Conservation (phyloP, 129 eudicot species). For the Solidago caesia region DNA sequence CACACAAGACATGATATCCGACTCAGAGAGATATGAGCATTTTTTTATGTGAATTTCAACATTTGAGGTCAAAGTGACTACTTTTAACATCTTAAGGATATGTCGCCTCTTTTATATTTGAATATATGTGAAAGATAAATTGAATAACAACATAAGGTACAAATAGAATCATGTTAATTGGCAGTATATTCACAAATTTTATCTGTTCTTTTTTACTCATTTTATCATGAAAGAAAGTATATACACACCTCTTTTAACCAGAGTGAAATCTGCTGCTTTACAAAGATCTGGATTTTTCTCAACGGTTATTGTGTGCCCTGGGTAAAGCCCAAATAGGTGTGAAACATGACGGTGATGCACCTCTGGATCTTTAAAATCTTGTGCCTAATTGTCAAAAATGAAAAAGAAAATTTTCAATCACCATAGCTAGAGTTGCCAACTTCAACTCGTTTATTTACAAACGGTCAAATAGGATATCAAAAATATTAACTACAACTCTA, state of each 20-base stretch:
- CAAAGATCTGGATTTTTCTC: conserved; percentile 78
- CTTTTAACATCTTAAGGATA: background rate
- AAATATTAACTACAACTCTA: background rate
- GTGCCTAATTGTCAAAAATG: conserved; percentile 42
- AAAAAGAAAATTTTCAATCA: background rate
- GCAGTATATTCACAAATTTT: background rate
- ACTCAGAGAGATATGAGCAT: background rate
- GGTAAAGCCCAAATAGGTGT: conserved; percentile 75
- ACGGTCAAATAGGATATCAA: background rate
- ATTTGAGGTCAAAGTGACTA: conserved; percentile 7
- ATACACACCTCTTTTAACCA: conserved; percentile 60
- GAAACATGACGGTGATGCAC: conserved; percentile 87
- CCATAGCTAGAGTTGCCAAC: background rate
- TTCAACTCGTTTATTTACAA: background rate
- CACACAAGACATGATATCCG: conserved; percentile 9
- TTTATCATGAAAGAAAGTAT: background rate
- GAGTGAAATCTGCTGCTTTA: conserved; percentile 67
- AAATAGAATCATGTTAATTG: conserved; percentile 14
- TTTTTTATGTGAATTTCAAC: conserved; percentile 2
- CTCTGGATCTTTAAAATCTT: conserved; percentile 84
- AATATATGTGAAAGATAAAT: background rate
- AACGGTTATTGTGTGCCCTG: conserved; percentile 75
- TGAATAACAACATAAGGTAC: background rate
- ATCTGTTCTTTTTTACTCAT: background rate
- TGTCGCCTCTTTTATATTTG: background rate